phyloP scores from a whole-genome alignment of 345 rosid genomes.

The Rhodamnia argentea region DNA sequence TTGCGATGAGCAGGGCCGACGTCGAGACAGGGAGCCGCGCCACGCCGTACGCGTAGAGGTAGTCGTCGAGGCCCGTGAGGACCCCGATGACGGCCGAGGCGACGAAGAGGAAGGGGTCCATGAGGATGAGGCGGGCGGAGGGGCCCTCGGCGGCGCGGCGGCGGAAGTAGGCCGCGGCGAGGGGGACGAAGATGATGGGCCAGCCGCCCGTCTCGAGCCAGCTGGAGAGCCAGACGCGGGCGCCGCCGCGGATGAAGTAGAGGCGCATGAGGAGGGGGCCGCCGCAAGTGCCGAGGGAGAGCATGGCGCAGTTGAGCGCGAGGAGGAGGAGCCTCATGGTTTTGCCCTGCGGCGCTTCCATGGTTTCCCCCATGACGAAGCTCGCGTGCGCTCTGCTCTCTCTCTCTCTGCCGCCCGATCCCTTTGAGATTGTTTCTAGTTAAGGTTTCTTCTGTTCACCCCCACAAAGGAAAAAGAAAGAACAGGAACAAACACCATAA shows the following conservation, averaged over 20 bases:
- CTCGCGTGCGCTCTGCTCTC: not conserved
- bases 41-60: conserved; percentile 57
- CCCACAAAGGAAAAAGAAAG: too few relatives aligned
- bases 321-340: conserved; percentile 25
- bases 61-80: conserved; percentile 57
- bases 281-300: conserved; percentile 53
- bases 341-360: not conserved
- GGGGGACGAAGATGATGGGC: conserved; percentile 42
- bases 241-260: conserved; percentile 72
- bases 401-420: not conserved
- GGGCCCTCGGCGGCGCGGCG: conserved; percentile 20
- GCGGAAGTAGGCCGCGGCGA: conserved; percentile 20
- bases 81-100: conserved; percentile 35
- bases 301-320: conserved; percentile 34
- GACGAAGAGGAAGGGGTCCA: conserved; percentile 19
- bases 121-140: conserved; percentile 13
- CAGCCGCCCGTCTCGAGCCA: conserved; percentile 64
- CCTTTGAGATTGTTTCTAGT: not conserved
- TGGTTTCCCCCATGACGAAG: not conserved
- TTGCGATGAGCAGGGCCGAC: conserved; percentile 51
- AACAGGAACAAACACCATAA: not conserved
- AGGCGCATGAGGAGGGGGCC: conserved; percentile 64
- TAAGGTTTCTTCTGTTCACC: not conserved
- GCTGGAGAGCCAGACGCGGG: conserved; percentile 60
- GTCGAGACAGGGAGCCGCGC: conserved; percentile 75